phyloP scores from a whole-genome alignment of 176 grass and related monocot species.

The Melocanna baccifera region DNA sequence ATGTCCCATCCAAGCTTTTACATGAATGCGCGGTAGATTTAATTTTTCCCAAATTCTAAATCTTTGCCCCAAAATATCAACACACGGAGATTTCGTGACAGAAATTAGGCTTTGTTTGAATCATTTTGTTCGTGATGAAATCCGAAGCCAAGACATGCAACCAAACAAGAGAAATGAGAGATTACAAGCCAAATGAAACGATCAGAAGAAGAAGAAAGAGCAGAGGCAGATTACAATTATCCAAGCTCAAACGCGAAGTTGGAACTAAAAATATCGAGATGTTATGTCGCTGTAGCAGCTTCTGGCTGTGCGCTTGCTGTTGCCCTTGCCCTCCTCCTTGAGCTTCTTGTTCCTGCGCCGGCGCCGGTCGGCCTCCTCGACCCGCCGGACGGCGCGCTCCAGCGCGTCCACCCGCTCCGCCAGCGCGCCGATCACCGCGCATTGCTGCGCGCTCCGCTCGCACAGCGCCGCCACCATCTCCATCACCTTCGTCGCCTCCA shows the following conservation, averaged over 20 bases:
- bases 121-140: too few species aligned
- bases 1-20: too few species aligned
- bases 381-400: constrained; percentile 51
- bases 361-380: constrained; percentile 30
- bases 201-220: neutral
- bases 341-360: constrained; percentile 28
- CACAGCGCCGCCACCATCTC: constrained; percentile 58
- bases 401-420: constrained; percentile 48
- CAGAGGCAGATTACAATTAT: neutral
- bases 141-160: too few species aligned
- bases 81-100: too few species aligned
- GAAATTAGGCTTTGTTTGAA: too few species aligned
- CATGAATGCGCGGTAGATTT: neutral
- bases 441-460: constrained; percentile 51
- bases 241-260: neutral
- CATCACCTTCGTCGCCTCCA: constrained; percentile 39
- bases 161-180: too few species aligned
- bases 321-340: neutral
- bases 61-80: too few species aligned
- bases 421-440: constrained; percentile 47
- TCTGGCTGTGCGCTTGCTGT: neutral
- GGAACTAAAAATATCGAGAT: neutral
- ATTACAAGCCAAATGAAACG: neutral
- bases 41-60: too few species aligned
- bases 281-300: neutral